Evolutionary conservation across 306 rosid species (phyloP).

Genomic region (Glycine soja): DNA sequence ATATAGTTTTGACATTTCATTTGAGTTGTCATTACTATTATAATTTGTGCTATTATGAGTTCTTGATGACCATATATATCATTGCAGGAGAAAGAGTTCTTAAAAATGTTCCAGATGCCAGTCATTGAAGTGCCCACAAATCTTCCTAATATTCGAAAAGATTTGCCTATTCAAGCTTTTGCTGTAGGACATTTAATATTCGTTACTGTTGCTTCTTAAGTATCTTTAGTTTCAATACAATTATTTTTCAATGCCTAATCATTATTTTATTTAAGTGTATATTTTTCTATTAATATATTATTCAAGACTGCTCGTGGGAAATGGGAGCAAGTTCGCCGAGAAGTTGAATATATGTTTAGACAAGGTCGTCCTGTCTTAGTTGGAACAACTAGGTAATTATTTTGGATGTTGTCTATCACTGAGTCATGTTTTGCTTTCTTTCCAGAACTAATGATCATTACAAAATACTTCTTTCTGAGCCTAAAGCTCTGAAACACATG

Average conservation of each 20-base stretch:
- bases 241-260: slow-evolving; percentile 24
- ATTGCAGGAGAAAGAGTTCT: slow-evolving; percentile 94
- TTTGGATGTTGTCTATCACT: slow-evolving; percentile 39
- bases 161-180: slow-evolving; percentile 96
- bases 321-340: slow-evolving; percentile 93
- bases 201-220: slow-evolving; percentile 34
- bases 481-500: slow-evolving; percentile 14
- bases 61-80: slow-evolving; percentile 44
- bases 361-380: slow-evolving; percentile 96
- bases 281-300: slow-evolving; percentile 37
- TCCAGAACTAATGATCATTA: slow-evolving; percentile 30
- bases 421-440: slow-evolving; percentile 34
- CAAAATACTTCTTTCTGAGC: slow-evolving; percentile 17
- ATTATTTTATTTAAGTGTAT: slow-evolving; percentile 33
- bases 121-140: slow-evolving; percentile 98
- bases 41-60: slow-evolving; percentile 37
- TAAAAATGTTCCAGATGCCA: slow-evolving; percentile 92
- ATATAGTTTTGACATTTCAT: slow-evolving; percentile 46
- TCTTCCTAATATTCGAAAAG: slow-evolving; percentile 88
- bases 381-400: slow-evolving; percentile 89
- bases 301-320: slow-evolving; percentile 91
- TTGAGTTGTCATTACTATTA: slow-evolving; percentile 39
- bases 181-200: slow-evolving; percentile 67
- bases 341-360: slow-evolving; percentile 90
- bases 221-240: slow-evolving; percentile 13